Evolutionary conservation across 768 basidiomycete genomes (phyloP).

Genomic region (Serendipita sp.): DNA sequence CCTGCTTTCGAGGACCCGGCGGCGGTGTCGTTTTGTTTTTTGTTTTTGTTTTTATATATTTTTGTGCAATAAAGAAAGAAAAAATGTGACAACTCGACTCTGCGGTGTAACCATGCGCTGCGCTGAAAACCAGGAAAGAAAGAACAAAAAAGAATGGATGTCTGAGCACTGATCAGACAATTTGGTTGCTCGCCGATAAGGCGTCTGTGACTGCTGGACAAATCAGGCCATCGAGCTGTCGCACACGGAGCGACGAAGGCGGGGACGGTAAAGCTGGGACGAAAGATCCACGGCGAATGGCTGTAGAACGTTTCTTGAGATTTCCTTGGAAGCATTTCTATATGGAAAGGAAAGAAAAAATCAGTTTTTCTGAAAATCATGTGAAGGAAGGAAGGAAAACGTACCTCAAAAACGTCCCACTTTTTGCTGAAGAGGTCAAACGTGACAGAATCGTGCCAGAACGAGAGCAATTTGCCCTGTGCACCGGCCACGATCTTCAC

Average conservation of each 20-base stretch:
- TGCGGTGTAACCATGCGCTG: background rate
- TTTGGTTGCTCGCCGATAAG: background rate
- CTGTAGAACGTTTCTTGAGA: background rate
- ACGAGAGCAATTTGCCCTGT: background rate
- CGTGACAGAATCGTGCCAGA: background rate
- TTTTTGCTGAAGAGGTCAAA: constrained; percentile 1
- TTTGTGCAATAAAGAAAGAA: background rate
- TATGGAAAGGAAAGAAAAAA: background rate
- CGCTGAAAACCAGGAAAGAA: background rate
- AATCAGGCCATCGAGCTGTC: constrained; percentile 1
- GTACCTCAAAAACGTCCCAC: constrained; percentile 1
- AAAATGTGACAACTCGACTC: too few species aligned
- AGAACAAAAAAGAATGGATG: background rate
- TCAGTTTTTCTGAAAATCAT: background rate
- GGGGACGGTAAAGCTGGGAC: background rate
- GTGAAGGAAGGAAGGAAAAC: background rate
- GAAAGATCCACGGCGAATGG: background rate
- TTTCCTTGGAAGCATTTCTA: constrained; percentile 1
- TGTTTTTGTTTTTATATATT: background rate
- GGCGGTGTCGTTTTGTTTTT: background rate
- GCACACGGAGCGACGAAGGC: background rate
- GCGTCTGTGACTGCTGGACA: constrained; percentile 1
- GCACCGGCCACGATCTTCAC: constrained; percentile 5
- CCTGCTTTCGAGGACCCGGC: too few species aligned
- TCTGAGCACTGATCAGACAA: background rate